Conservation (phyloP, 129 eudicot genomes). For the Logfia minima region DNA sequence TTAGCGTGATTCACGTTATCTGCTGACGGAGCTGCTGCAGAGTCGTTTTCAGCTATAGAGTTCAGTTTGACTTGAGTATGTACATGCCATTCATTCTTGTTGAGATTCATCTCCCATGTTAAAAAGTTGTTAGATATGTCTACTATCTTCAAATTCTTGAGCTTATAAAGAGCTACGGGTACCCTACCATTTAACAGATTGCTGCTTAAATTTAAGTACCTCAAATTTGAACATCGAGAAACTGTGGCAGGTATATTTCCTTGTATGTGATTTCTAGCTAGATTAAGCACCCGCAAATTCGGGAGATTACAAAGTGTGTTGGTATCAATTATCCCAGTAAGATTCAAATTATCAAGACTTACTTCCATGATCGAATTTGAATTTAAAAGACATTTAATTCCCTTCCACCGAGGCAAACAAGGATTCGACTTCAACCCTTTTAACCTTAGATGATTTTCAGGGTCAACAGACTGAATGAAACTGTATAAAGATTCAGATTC, state of each 20-base stretch:
- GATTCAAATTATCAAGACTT: constrained; percentile 38
- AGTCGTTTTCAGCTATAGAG: constrained; percentile 5
- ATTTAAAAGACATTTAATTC: constrained; percentile 26
- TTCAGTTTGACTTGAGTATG: not conserved
- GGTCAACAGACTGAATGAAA: constrained; percentile 39
- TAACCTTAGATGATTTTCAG: constrained; percentile 33
- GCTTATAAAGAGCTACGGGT: constrained; percentile 20
- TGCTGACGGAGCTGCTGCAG: constrained; percentile 23
- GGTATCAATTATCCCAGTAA: constrained; percentile 39
- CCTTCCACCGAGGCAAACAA: constrained; percentile 30
- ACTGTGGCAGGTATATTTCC: constrained; percentile 36
- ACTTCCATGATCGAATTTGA: constrained; percentile 24
- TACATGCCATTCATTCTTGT: not conserved
- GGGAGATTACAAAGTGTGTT: constrained; percentile 41
- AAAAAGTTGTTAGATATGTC: constrained; percentile 33
- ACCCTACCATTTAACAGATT: constrained; percentile 35
- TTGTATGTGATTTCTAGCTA: constrained; percentile 34
- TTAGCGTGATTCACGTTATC: not conserved
- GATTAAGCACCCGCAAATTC: constrained; percentile 33
- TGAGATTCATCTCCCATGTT: not conserved
- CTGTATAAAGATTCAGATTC: constrained; percentile 26
- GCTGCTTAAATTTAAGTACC: constrained; percentile 35
- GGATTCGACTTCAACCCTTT: constrained; percentile 23
- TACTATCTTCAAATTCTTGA: constrained; percentile 32
- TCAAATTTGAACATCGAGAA: constrained; percentile 28